These are phyloP conservation scores for Hyphopichia buzzinii DNA, from an alignment of 1,139 yeast genomes.

Conservation along the genomic window DNA sequence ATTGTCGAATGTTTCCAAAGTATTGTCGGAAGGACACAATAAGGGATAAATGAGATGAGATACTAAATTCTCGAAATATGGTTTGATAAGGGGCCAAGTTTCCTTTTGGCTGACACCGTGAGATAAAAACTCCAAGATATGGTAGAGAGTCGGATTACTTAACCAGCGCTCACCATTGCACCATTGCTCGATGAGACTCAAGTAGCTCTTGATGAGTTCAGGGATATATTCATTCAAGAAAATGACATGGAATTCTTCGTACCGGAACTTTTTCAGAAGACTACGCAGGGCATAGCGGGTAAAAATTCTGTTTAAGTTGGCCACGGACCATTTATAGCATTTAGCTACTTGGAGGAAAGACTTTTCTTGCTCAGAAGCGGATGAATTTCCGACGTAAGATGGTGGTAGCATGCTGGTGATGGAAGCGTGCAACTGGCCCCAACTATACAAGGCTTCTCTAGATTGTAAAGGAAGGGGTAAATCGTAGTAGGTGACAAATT, in stretches of 20 bases:
- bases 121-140: conserved; percentile 67
- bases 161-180: conserved; percentile 66
- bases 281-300: conserved; percentile 62
- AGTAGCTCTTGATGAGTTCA: conserved; percentile 61
- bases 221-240: conserved; percentile 66
- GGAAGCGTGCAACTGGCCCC: conserved; percentile 78
- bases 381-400: conserved; percentile 31
- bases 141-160: conserved; percentile 62
- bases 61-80: conserved; percentile 64
- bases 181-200: conserved; percentile 73
- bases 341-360: conserved; percentile 48
- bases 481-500: conserved; percentile 78
- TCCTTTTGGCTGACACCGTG: conserved; percentile 65
- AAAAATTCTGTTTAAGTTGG: conserved; percentile 73
- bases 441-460: conserved; percentile 54
- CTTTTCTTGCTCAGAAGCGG: conserved; percentile 33
- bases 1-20: conserved; percentile 73
- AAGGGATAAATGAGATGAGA: conserved; percentile 78
- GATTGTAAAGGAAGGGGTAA: conserved; percentile 70
- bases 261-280: conserved; percentile 49
- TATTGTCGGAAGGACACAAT: conserved; percentile 67
- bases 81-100: conserved; percentile 71
- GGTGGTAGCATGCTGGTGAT: conserved; percentile 66
- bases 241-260: conserved; percentile 47
- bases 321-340: conserved; percentile 89